Evolutionary conservation across 371 early-diverging fungal genomes (phyloP).

Genomic region (Syncephalastrum contaminatum): DNA sequence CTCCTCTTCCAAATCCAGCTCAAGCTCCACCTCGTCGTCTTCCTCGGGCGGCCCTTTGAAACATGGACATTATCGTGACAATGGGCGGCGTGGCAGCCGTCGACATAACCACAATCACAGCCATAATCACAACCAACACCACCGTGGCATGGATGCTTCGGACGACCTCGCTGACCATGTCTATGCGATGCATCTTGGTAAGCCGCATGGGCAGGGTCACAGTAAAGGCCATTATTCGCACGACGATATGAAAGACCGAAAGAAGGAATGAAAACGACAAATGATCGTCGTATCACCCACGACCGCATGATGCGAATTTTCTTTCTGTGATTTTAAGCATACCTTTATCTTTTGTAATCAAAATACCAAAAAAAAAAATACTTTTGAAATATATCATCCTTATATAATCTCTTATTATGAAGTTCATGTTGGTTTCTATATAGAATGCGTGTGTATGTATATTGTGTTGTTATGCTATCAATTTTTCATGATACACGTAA

Average conservation of each 20-base stretch:
- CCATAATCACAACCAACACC: neutral
- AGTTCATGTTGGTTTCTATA: no score
- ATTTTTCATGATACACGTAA: no score
- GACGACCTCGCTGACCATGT: constrained; percentile 1
- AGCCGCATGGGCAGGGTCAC: neutral
- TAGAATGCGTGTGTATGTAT: no score
- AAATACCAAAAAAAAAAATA: no score
- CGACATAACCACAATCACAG: neutral
- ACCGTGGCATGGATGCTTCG: neutral
- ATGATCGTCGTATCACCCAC: no score
- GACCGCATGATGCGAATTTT: no score
- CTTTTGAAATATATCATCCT: no score
- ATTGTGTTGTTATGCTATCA: no score
- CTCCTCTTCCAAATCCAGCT: constrained; percentile 4
- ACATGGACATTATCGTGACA: neutral
- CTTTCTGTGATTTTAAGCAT: no score
- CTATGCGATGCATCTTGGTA: neutral
- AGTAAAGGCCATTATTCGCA: neutral
- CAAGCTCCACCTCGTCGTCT: constrained; percentile 1
- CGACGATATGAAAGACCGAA: neutral
- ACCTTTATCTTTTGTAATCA: no score
- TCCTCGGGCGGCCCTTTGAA: neutral
- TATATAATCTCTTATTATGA: no score
- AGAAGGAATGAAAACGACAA: constrained; percentile 1
- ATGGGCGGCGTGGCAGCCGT: neutral